Conservation (phyloP, 352 stramenopile genomes). For the Elongisporangium undulatum region DNA sequence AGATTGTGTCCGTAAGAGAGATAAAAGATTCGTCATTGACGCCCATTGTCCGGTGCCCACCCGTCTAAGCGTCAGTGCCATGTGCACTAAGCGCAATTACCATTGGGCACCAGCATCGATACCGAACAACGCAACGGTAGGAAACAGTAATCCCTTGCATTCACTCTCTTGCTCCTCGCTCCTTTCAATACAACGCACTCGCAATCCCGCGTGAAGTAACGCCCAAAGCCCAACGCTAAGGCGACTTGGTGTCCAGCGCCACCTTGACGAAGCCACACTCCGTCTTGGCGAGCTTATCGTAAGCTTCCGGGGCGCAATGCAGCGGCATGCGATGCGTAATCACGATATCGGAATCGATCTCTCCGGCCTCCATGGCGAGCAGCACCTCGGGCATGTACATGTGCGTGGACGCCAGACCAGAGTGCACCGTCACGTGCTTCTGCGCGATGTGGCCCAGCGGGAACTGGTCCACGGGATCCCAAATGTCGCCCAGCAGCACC, state of each 20-base stretch:
- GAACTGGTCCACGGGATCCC: conserved; percentile 24
- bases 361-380: conserved; percentile 16
- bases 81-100: neutral
- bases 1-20: neutral
- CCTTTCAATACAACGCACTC: too few species aligned
- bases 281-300: conserved; percentile 24
- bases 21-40: neutral
- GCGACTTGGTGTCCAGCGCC: neutral
- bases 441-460: conserved; percentile 37
- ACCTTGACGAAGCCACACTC: conserved; percentile 33
- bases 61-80: neutral
- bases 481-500: conserved; percentile 27
- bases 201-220: too few species aligned
- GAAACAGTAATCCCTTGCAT: too few species aligned
- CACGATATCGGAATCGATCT: conserved; percentile 19
- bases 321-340: conserved; percentile 27
- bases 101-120: neutral
- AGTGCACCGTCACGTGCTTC: conserved; percentile 34
- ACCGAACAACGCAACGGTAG: neutral
- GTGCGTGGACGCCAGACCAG: conserved; percentile 24
- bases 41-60: too few species aligned
- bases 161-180: too few species aligned
- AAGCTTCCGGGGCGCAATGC: conserved; percentile 21
- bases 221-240: neutral
- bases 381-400: conserved; percentile 28